Evolutionary conservation across 345 rosid species (phyloP).

Genomic region (Durio zibethinus): DNA sequence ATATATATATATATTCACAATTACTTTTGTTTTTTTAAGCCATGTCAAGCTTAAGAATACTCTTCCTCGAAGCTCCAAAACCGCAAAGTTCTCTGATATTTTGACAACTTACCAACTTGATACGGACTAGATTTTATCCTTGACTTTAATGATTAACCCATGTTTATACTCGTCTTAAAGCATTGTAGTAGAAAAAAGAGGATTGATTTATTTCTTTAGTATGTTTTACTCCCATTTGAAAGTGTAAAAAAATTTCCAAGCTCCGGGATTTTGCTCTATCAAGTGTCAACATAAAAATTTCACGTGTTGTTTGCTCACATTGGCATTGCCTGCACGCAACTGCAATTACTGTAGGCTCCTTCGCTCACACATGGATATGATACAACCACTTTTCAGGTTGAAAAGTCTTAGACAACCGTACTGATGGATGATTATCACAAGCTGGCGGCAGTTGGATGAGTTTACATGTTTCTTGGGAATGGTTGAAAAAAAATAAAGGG

Average conservation of each 20-base stretch:
- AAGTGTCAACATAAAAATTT: neutral
- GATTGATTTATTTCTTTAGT: neutral
- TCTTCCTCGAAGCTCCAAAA: neutral
- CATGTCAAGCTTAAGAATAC: neutral
- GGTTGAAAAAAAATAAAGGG: neutral
- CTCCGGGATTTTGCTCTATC: neutral
- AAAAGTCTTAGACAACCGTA: neutral
- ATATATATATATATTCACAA: neutral
- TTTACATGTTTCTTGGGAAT: neutral
- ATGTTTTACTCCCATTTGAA: neutral
- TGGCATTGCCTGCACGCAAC: neutral
- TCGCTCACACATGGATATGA: neutral
- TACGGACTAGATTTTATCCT: neutral
- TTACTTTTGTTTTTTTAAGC: neutral
- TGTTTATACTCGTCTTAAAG: neutral
- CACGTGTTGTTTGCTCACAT: neutral
- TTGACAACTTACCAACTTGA: neutral
- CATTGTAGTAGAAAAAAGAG: too few relatives aligned
- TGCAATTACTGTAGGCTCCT: neutral
- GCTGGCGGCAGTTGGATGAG: neutral
- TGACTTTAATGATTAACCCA: constrained; percentile 2
- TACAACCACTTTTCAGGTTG: neutral
- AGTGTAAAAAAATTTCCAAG: neutral
- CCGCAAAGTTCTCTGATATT: neutral
- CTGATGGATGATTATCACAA: neutral